Conservation (phyloP, 2,329 filamentous ascomycete genomes). For the Cladosporium sp. region DNA sequence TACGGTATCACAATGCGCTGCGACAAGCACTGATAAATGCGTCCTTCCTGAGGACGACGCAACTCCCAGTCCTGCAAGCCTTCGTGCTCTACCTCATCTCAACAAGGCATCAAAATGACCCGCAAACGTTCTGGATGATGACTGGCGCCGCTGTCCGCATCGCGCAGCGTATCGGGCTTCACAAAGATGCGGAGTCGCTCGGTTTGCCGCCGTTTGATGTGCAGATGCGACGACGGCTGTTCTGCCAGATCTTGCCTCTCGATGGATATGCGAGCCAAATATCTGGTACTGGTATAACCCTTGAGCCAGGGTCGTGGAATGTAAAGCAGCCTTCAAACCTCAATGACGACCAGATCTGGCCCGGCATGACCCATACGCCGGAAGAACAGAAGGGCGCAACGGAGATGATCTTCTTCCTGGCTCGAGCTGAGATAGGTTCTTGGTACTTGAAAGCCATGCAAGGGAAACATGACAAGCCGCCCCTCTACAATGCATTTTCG, state of each 20-base stretch:
- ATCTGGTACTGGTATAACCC: conserved; percentile 33
- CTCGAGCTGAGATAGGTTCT: conserved; percentile 44
- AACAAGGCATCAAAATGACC: conserved; percentile 44
- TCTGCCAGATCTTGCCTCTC: conserved; percentile 64
- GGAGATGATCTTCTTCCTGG: conserved; percentile 52
- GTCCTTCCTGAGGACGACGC: conserved; percentile 65
- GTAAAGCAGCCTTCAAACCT: conserved; percentile 38
- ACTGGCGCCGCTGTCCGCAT: conserved; percentile 63
- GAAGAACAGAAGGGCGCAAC: conserved; percentile 53
- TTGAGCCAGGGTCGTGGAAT: conserved; percentile 32
- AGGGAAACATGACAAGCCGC: background rate
- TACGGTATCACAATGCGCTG: conserved; percentile 44
- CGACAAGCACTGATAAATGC: conserved; percentile 68
- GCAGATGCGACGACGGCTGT: conserved; percentile 61
- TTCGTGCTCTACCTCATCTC: conserved; percentile 61
- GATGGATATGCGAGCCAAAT: conserved; percentile 44
- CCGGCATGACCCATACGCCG: conserved; percentile 51
- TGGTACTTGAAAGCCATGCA: conserved; percentile 34
- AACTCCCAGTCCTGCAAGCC: conserved; percentile 67
- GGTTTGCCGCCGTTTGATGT: conserved; percentile 56
- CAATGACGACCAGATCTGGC: conserved; percentile 38
- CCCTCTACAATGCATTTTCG: conserved; percentile 10
- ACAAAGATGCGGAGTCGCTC: conserved; percentile 57
- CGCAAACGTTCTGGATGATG: conserved; percentile 63
- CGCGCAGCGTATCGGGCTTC: conserved; percentile 61